Percentiles rank a stretch among this genome's conserved stretches.
These are phyloP conservation scores for Wickerhamomyces queroliae DNA, from an alignment of 805 yeast species.

Conservation along the genomic window DNA sequence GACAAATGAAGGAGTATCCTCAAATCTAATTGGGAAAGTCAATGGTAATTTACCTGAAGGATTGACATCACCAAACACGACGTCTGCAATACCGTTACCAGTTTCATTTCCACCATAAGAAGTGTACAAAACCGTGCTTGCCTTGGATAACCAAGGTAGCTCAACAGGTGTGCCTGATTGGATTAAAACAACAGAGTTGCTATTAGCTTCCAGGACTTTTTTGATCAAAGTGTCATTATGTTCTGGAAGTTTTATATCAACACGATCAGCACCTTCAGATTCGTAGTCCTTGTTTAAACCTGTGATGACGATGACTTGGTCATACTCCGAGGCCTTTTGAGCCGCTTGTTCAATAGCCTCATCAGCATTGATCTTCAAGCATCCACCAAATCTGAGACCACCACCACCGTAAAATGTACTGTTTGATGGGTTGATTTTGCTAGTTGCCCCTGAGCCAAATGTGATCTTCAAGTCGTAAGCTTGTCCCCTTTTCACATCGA, in stretches of 20 bases:
- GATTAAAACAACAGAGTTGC: slow-evolving; percentile 46
- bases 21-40: slow-evolving; percentile 40
- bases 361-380: slow-evolving; percentile 18
- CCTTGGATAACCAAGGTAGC: slow-evolving; percentile 44
- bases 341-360: slow-evolving; percentile 33
- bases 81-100: slow-evolving; percentile 57
- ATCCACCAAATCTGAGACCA: slow-evolving; percentile 26
- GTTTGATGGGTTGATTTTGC: slow-evolving; percentile 6
- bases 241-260: slow-evolving; percentile 45
- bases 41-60: slow-evolving; percentile 51
- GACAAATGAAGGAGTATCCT: slow-evolving; percentile 47
- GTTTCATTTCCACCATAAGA: slow-evolving; percentile 55
- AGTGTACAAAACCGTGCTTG: slow-evolving; percentile 41
- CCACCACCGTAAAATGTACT: slow-evolving; percentile 27
- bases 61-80: slow-evolving; percentile 46
- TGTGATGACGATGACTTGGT: slow-evolving; percentile 44
- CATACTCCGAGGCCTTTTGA: slow-evolving; percentile 38
- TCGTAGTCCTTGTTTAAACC: slow-evolving; percentile 56
- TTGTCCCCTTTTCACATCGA: slow-evolving; percentile 35
- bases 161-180: slow-evolving; percentile 61
- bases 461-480: slow-evolving; percentile 38
- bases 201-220: slow-evolving; percentile 40
- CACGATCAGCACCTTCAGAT: slow-evolving; percentile 54
- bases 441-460: slow-evolving; percentile 44
- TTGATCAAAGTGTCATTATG: slow-evolving; percentile 37